Evolutionary conservation across 2,329 filamentous ascomycete species (phyloP), one percentile per base, ranked within the genome.

Genomic region (Alternaria sp.): DNA sequence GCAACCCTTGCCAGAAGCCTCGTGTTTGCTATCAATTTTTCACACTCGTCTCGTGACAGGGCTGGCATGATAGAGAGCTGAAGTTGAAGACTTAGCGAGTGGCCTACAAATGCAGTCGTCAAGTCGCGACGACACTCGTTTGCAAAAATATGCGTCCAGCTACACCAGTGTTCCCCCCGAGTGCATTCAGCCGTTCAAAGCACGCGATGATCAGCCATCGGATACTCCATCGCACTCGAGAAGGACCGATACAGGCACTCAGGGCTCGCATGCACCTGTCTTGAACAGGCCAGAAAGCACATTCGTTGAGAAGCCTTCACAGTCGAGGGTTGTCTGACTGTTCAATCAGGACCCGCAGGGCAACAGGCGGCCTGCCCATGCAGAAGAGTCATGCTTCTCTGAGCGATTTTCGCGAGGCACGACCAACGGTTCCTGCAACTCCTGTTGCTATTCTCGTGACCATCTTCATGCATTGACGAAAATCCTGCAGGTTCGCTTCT

Each of bases 311-410:
- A 69, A 64, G 59, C 67, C 63, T 67, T 57, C 59, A 61, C 59
- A 51, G 59, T 62, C 61, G 53, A 61, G 42, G 61, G 56, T 62
- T 61, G 58, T 69, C 57, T 55, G 63, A 64, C 63, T 54, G 66
- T 63, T 68, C 73, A 73, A 75, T 72, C 69, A 75, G 67, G 63
- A 60, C 65, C 62, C 70, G 62, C 65, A 64, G 67, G 62, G 49
- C 63, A 63, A 63, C 54, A 65, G 47, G 56, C 61, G 62, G 64
- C 59, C 66, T 65, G 64, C 66, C 65, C 64, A 62, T 61, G 67
- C 66, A 67, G 58, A 69, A 66, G 69, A 77, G 73, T 76, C 73
- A 75, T 72, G 66, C 59, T 34, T 59, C 52, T 58, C 20, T 65
- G 64, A 67, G 64, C 65, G 65, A 63, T 69, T 71, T 67, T 63